Conservation (phyloP, 208 protist genomes). For the Trypanosoma avium region DNA sequence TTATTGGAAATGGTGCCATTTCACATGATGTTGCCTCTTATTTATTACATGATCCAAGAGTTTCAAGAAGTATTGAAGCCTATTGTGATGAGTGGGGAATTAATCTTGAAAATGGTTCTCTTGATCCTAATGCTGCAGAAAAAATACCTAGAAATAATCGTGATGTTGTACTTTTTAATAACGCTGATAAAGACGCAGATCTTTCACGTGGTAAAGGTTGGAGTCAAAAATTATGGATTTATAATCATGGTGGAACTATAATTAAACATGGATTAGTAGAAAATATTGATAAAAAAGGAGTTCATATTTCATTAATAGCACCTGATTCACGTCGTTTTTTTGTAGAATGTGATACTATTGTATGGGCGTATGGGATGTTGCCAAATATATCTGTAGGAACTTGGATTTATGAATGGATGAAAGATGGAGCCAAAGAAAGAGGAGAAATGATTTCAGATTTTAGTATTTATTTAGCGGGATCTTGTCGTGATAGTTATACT, state of each 20-base stretch:
- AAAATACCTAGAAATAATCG: slow-evolving; percentile 73
- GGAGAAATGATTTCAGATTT: slow-evolving; percentile 82
- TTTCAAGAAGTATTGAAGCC: slow-evolving; percentile 61
- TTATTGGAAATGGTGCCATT: slow-evolving; percentile 85
- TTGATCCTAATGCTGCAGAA: slow-evolving; percentile 26
- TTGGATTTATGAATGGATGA: slow-evolving; percentile 88
- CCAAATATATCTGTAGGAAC: slow-evolving; percentile 78
- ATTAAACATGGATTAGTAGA: slow-evolving; percentile 68
- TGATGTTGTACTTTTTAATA: slow-evolving; percentile 78
- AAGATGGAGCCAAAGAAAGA: slow-evolving; percentile 72
- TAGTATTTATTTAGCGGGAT: slow-evolving; percentile 72
- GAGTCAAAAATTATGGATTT: slow-evolving; percentile 84
- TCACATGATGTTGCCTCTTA: slow-evolving; percentile 84
- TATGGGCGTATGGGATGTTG: slow-evolving; percentile 83
- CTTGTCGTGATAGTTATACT: slow-evolving; percentile 74
- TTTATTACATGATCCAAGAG: slow-evolving; percentile 78
- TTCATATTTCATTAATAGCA: slow-evolving; percentile 63
- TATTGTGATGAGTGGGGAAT: slow-evolving; percentile 87
- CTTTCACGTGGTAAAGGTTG: slow-evolving; percentile 78
- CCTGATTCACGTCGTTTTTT: slow-evolving; percentile 51
- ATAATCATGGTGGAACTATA: slow-evolving; percentile 62
- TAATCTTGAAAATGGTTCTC: slow-evolving; percentile 60
- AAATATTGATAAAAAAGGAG: slow-evolving; percentile 58
- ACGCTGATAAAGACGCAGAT: slow-evolving; percentile 75
- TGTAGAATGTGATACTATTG: slow-evolving; percentile 81